Percentiles rank a stretch among this genome's conserved stretches.
Conservation (phyloP, 257 asterid species). For the Ocimum tenuiflorum region DNA sequence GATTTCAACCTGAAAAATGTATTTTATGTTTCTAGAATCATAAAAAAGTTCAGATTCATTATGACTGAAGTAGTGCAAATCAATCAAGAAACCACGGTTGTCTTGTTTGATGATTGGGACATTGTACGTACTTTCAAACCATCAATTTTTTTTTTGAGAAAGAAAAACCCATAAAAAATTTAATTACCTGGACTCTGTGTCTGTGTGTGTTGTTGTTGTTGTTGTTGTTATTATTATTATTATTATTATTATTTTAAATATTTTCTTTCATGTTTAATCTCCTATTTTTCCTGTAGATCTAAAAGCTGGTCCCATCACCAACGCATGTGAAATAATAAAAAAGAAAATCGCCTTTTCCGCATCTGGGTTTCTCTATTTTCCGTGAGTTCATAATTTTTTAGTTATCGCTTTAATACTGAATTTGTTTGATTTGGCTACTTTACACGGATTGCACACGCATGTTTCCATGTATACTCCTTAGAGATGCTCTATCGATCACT, state of each 20-base stretch:
- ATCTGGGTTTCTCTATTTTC: slow-evolving; percentile 14
- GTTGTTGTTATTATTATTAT: no score
- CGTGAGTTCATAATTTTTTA: not conserved
- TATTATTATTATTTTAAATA: not conserved
- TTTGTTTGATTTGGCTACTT: not conserved
- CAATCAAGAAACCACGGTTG: not conserved
- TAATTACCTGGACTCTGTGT: no score
- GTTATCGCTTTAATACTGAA: not conserved
- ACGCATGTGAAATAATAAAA: not conserved
- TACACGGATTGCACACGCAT: slow-evolving; percentile 17
- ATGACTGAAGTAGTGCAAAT: not conserved
- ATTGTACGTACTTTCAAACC: slow-evolving; percentile 6
- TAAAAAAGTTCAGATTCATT: not conserved
- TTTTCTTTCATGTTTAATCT: not conserved
- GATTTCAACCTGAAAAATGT: no score
- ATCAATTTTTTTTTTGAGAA: no score
- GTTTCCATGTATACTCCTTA: not conserved
- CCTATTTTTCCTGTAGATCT: slow-evolving; percentile 11
- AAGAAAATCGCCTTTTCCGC: slow-evolving; percentile 18
- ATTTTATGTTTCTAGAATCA: no score
- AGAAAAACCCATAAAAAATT: no score
- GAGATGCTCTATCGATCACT: slow-evolving; percentile 19
- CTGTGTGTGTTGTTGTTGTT: no score
- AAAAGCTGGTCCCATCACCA: slow-evolving; percentile 18
- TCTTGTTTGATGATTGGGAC: slow-evolving; percentile 9